Evolutionary conservation across 1,284 basidiomycete genomes (phyloP).

Genomic region (Ustilago hordei): DNA sequence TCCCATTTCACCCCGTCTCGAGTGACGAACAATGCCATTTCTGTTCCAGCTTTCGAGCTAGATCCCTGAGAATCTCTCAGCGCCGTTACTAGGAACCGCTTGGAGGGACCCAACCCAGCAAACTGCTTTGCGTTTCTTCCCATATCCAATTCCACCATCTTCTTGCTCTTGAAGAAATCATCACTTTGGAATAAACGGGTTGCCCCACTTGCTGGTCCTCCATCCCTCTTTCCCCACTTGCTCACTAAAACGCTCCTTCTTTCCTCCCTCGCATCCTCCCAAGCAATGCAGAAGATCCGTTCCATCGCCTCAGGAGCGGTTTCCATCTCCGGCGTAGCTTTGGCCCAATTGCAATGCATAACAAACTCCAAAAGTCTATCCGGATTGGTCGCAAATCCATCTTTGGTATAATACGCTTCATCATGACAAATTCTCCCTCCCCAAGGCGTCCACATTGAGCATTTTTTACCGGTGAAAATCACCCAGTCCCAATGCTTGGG

Average conservation of each 20-base stretch:
- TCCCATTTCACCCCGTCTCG: slow-evolving; percentile 61
- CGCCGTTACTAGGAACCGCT: slow-evolving; percentile 64
- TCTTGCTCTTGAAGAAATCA: slow-evolving; percentile 61
- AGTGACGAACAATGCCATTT: slow-evolving; percentile 66
- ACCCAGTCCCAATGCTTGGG: slow-evolving; percentile 59
- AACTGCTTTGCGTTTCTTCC: slow-evolving; percentile 63
- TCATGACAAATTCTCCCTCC: slow-evolving; percentile 63
- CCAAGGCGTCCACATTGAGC: slow-evolving; percentile 61
- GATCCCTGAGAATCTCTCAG: slow-evolving; percentile 54
- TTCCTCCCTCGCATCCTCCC: slow-evolving; percentile 52
- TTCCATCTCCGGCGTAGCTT: slow-evolving; percentile 57
- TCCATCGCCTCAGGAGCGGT: slow-evolving; percentile 42
- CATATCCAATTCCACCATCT: slow-evolving; percentile 58
- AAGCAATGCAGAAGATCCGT: slow-evolving; percentile 67
- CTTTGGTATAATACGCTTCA: slow-evolving; percentile 69
- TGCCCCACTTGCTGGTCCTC: slow-evolving; percentile 10
- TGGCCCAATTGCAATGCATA: slow-evolving; percentile 67
- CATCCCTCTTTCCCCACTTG: neutral
- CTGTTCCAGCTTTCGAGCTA: slow-evolving; percentile 31
- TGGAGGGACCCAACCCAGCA: slow-evolving; percentile 61
- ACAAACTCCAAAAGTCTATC: slow-evolving; percentile 58
- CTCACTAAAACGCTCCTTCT: neutral
- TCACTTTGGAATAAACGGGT: slow-evolving; percentile 62
- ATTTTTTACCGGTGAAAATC: slow-evolving; percentile 65
- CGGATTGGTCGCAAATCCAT: slow-evolving; percentile 60